Percentiles rank a stretch among this genome's conserved stretches.
phyloP scores from a whole-genome alignment of 345 rosid species.

The Stellera chamaejasme region DNA sequence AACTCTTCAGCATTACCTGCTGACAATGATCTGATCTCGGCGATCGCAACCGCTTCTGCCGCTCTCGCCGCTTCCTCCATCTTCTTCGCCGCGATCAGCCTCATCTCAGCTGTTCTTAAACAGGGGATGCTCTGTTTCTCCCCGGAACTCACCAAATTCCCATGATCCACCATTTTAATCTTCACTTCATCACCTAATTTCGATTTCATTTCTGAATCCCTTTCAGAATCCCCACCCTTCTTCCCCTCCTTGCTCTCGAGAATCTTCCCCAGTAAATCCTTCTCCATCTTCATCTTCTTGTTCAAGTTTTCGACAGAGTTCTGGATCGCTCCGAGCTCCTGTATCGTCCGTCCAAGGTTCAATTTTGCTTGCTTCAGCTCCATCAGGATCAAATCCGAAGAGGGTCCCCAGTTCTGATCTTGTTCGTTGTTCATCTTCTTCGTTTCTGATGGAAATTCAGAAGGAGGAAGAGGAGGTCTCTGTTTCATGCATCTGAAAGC shows the following conservation, averaged over 20 bases:
- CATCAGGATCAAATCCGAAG: conserved; percentile 71
- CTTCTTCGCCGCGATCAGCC: conserved; percentile 82
- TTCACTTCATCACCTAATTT: conserved; percentile 29
- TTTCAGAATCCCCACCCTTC: conserved; percentile 8
- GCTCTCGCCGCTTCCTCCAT: conserved; percentile 99
- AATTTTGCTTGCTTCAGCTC: conserved; percentile 81
- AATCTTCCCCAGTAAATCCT: conserved; percentile 50
- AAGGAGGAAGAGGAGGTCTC: conserved; percentile 7
- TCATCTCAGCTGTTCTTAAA: conserved; percentile 72
- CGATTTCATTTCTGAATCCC: conserved; percentile 6
- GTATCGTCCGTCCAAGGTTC: conserved; percentile 81
- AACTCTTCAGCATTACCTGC: conserved; percentile 18
- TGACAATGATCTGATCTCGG: conserved; percentile 56
- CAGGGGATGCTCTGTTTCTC: conserved; percentile 32
- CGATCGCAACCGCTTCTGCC: conserved; percentile 82
- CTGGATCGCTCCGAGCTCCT: conserved; percentile 74
- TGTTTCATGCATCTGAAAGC: conserved; percentile 53
- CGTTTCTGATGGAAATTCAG: conserved; percentile 40
- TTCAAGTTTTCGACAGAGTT: conserved; percentile 68
- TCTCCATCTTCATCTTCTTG: conserved; percentile 79
- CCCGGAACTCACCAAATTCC: conserved; percentile 11
- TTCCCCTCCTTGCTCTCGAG: conserved; percentile 29
- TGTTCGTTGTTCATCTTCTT: conserved; percentile 47
- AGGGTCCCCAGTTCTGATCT: conserved; percentile 35
- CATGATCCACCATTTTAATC: conserved; percentile 31